phyloP scores from a whole-genome alignment of 164 flowering plant species.

The Euptelea pleiosperma region DNA sequence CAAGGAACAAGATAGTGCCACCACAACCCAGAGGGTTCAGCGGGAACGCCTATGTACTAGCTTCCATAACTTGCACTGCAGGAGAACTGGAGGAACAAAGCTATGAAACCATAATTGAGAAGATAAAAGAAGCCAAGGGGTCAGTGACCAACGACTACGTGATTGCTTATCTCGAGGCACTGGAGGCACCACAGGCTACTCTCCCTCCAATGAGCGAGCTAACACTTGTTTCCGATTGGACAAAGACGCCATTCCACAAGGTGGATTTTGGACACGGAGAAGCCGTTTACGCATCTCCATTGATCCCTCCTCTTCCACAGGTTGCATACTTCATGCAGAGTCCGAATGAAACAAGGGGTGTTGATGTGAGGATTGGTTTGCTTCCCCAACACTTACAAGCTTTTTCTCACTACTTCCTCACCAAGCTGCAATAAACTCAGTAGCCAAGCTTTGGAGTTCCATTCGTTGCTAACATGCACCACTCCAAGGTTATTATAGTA shows the following conservation, averaged over 20 bases:
- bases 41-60: conserved; percentile 48
- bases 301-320: conserved; percentile 42
- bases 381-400: conserved; percentile 24
- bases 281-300: conserved; percentile 35
- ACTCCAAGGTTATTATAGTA: too few species aligned
- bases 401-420: conserved; percentile 36
- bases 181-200: conserved; percentile 32
- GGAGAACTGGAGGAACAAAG: conserved; percentile 28
- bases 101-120: conserved; percentile 24
- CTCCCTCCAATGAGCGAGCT: conserved; percentile 49
- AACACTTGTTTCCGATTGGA: conserved; percentile 49
- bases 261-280: conserved; percentile 30
- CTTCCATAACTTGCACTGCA: conserved; percentile 34
- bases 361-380: conserved; percentile 46
- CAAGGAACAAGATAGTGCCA: conserved; percentile 39
- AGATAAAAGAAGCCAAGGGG: conserved; percentile 43
- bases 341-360: conserved; percentile 28
- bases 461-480: too few species aligned
- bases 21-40: conserved; percentile 39
- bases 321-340: conserved; percentile 51
- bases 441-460: too few species aligned
- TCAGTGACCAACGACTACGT: conserved; percentile 32
- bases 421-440: conserved; percentile 4
- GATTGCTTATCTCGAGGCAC: conserved; percentile 32
- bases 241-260: conserved; percentile 45